A percentile compares a stretch with the other conserved stretches of the same genome.
phyloP scores from a whole-genome alignment of 257 asterid genomes.

The Solanum commersonii region DNA sequence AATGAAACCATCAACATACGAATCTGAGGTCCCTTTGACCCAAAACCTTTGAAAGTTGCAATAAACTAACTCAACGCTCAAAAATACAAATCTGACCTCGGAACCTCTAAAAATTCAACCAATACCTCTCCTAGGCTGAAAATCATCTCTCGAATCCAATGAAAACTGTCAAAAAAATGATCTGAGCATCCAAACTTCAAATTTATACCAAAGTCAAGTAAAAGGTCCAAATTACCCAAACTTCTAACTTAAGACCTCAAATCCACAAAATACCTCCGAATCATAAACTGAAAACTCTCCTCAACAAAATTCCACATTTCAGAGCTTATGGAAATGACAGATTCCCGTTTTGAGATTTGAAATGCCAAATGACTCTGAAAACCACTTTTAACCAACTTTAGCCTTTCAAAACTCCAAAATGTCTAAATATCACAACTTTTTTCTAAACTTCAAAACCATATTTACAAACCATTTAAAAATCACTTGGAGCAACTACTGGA shows the following conservation, averaged over 20 bases:
- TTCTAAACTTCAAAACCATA: background rate
- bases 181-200: background rate
- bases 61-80: background rate
- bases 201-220: background rate
- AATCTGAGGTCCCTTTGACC: background rate
- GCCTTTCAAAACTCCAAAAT: background rate
- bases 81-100: background rate
- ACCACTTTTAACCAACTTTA: background rate
- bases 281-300: background rate
- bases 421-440: too few species aligned
- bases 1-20: background rate
- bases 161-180: too few species aligned
- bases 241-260: too few species aligned
- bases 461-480: background rate
- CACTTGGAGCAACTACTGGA: background rate
- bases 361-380: background rate
- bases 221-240: background rate
- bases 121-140: background rate
- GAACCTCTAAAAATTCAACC: background rate
- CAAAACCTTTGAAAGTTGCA: background rate
- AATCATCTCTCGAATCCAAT: background rate
- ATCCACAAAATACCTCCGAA: background rate
- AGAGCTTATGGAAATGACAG: background rate
- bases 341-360: background rate
- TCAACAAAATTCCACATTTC: too few species aligned